These are phyloP conservation scores for Emericellopsis terricola DNA, from an alignment of 495 filamentous ascomycete genomes.

Conservation along the genomic window DNA sequence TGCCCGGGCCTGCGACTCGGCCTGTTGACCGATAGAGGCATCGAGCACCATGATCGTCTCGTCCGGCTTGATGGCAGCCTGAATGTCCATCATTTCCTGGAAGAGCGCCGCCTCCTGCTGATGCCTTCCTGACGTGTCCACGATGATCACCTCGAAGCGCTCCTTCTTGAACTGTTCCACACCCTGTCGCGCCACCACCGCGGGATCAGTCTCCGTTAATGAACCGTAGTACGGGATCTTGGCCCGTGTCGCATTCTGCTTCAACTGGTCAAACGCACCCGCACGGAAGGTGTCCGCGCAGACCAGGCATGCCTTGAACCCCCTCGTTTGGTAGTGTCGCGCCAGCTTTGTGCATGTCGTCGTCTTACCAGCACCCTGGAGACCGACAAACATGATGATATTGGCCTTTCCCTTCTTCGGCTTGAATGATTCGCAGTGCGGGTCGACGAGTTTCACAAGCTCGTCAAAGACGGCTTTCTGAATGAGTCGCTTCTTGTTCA, in stretches of 20 bases:
- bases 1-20: constrained; percentile 82
- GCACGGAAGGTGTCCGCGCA: constrained; percentile 98
- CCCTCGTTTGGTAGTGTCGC: constrained; percentile 81
- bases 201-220: constrained; percentile 88
- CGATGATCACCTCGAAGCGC: constrained; percentile 94
- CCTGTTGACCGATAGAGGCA: constrained; percentile 87
- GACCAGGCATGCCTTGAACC: constrained; percentile 86
- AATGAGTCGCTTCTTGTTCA: constrained; percentile 96
- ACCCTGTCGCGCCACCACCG: constrained; percentile 78
- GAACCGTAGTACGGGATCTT: constrained; percentile 98
- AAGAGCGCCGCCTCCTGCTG: constrained; percentile 90
- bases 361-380: constrained; percentile 95
- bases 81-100: constrained; percentile 96
- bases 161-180: constrained; percentile 99
- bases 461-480: constrained; percentile 98
- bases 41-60: constrained; percentile 98
- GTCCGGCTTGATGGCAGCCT: constrained; percentile 75
- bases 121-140: constrained; percentile 90
- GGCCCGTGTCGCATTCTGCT: constrained; percentile 96
- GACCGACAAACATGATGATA: constrained; percentile 97
- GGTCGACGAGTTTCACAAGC: constrained; percentile 86
- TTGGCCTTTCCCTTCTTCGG: constrained; percentile 93
- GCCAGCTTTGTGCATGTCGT: constrained; percentile 97
- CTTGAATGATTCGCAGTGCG: constrained; percentile 88
- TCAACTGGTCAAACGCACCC: constrained; percentile 94